Conservation (phyloP, 2,329 filamentous ascomycete genomes). For the Cordyceps farinosa region DNA sequence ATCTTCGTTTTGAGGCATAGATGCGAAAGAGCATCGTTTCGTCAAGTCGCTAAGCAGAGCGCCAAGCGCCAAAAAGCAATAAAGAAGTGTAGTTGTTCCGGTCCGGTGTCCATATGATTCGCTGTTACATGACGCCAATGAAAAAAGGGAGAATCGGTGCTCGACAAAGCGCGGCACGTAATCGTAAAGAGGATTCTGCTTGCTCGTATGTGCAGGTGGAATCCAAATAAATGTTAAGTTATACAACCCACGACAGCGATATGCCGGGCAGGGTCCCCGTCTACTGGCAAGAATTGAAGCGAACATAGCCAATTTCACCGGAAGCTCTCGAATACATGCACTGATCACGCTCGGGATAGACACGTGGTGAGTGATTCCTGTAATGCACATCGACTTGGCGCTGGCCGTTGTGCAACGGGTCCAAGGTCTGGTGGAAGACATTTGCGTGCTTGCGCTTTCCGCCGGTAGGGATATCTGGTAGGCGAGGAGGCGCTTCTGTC, state of each 20-base stretch:
- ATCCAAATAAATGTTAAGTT: neutral
- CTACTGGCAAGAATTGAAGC: conserved; percentile 14
- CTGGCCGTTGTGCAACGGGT: conserved; percentile 36
- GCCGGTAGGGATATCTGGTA: conserved; percentile 28
- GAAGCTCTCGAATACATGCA: conserved; percentile 36
- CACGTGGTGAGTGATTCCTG: conserved; percentile 23
- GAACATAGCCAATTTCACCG: conserved; percentile 23
- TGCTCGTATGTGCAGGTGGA: neutral
- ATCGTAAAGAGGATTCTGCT: neutral
- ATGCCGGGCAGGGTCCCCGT: neutral
- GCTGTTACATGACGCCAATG: conserved; percentile 1
- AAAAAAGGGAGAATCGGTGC: neutral
- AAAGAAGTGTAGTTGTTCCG: neutral
- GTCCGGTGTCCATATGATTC: neutral
- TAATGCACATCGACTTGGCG: conserved; percentile 35
- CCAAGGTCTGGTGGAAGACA: conserved; percentile 31
- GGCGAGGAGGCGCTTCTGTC: conserved; percentile 28
- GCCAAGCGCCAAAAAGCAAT: neutral
- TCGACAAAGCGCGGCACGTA: neutral
- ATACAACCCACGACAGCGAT: neutral
- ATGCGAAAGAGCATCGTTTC: neutral
- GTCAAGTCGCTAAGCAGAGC: neutral
- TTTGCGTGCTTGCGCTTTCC: conserved; percentile 37
- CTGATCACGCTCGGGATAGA: conserved; percentile 29
- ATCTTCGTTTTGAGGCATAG: neutral